phyloP scores from a whole-genome alignment of 2,329 filamentous ascomycete genomes.

The Colletotrichum tofieldiae region DNA sequence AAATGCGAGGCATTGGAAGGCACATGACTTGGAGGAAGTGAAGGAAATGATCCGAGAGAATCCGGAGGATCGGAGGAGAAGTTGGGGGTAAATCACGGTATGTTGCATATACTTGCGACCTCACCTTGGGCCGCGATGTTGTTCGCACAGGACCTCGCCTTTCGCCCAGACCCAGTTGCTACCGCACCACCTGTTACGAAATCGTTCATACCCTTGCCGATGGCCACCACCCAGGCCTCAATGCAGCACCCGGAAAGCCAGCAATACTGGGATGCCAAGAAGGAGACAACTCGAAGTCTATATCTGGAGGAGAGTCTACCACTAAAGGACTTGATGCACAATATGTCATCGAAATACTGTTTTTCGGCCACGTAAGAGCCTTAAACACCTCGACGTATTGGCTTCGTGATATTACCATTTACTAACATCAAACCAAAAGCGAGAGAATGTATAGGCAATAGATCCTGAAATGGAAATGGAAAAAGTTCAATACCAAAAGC shows the following conservation, averaged over 20 bases:
- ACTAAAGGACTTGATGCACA: neutral
- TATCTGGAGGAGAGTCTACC: conserved; percentile 5
- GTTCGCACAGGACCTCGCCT: neutral
- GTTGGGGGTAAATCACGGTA: neutral
- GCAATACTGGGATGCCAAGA: neutral
- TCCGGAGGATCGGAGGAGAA: neutral
- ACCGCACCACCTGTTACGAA: neutral
- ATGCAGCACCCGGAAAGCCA: neutral
- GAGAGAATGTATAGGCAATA: conserved; percentile 14
- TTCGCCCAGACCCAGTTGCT: neutral
- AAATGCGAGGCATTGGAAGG: neutral
- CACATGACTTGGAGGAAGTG: neutral
- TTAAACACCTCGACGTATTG: no score
- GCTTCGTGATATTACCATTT: neutral
- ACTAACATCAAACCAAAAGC: neutral
- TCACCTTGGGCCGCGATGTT: neutral
- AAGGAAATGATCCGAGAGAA: neutral
- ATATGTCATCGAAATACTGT: neutral
- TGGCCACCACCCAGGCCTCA: neutral
- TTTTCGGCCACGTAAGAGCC: conserved; percentile 14
- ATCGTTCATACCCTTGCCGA: neutral
- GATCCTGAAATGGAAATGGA: conserved; percentile 18
- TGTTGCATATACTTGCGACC: no score
- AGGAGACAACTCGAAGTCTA: neutral
- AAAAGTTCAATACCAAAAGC: conserved; percentile 11